phyloP scores from a whole-genome alignment of 495 filamentous ascomycete species.

The Astrothelium subdiscretum region DNA sequence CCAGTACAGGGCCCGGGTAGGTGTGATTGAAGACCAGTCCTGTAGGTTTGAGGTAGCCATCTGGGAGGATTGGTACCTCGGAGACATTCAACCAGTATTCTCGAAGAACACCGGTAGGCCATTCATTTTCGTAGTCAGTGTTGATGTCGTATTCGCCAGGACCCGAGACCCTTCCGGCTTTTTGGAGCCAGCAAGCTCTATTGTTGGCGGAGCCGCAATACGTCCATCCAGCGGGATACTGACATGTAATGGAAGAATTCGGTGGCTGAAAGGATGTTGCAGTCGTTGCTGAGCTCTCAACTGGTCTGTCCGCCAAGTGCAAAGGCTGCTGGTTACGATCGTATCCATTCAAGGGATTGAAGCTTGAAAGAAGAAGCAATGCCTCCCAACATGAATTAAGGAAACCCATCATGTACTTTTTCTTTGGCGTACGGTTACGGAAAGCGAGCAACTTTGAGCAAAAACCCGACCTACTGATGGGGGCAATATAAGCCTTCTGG shows the following conservation, averaged over 20 bases:
- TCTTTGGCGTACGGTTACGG: background rate
- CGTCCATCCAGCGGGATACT: conserved; percentile 1
- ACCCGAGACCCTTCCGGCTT: background rate
- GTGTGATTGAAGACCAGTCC: conserved; percentile 19
- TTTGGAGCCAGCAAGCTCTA: conserved; percentile 3
- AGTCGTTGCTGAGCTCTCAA: background rate
- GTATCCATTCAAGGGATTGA: background rate
- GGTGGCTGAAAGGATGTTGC: background rate
- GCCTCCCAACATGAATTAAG: conserved; percentile 4
- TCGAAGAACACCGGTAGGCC: background rate
- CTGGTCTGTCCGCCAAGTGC: background rate
- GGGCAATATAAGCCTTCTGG: background rate
- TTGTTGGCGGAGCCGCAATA: background rate
- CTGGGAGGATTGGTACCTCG: background rate
- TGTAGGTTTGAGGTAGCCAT: conserved; percentile 2
- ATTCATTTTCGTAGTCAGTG: background rate
- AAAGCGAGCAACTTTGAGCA: background rate
- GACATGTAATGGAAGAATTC: background rate
- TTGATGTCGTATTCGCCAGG: background rate
- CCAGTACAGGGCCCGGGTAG: conserved; percentile 21
- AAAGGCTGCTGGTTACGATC: background rate
- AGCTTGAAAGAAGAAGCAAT: conserved; percentile 2
- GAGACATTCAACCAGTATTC: background rate
- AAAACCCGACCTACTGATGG: background rate
- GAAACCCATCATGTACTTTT: background rate